These are phyloP conservation scores for Clitoria ternatea DNA, from an alignment of 306 rosid genomes.

Conservation along the genomic window DNA sequence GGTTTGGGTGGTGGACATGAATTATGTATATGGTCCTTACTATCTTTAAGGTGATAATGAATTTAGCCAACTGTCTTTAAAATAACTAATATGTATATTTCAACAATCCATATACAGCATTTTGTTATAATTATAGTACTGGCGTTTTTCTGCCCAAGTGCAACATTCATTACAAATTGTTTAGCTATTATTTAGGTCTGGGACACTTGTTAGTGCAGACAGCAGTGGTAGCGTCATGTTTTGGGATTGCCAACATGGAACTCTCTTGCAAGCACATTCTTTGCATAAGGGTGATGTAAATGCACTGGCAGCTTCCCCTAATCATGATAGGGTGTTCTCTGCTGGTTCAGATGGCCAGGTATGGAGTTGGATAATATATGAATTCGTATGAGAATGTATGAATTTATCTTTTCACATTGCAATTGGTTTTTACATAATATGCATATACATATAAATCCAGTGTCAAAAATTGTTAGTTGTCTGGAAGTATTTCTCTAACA, in stretches of 20 bases:
- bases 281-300: constrained; percentile 84
- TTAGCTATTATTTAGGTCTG: constrained; percentile 57
- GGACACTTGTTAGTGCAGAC: constrained; percentile 96
- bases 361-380: constrained; percentile 17
- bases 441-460: background rate
- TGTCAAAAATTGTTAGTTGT: background rate
- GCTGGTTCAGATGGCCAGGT: constrained; percentile 99
- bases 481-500: background rate
- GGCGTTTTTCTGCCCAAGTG: background rate
- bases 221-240: constrained; percentile 96
- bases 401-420: background rate
- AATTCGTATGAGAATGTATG: background rate
- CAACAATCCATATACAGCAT: background rate
- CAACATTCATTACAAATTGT: constrained; percentile 17
- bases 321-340: constrained; percentile 78
- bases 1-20: constrained; percentile 69
- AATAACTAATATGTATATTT: background rate
- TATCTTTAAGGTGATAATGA: constrained; percentile 61
- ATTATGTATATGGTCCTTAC: constrained; percentile 84
- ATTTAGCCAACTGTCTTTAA: background rate
- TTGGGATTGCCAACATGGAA: constrained; percentile 86
- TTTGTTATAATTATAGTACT: constrained; percentile 13
- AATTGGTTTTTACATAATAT: background rate
- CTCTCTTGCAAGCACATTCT: constrained; percentile 74
- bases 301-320: constrained; percentile 82